Evolutionary conservation across 352 stramenopile genomes (phyloP).

Genomic region (Phytophthora citrophthora): DNA sequence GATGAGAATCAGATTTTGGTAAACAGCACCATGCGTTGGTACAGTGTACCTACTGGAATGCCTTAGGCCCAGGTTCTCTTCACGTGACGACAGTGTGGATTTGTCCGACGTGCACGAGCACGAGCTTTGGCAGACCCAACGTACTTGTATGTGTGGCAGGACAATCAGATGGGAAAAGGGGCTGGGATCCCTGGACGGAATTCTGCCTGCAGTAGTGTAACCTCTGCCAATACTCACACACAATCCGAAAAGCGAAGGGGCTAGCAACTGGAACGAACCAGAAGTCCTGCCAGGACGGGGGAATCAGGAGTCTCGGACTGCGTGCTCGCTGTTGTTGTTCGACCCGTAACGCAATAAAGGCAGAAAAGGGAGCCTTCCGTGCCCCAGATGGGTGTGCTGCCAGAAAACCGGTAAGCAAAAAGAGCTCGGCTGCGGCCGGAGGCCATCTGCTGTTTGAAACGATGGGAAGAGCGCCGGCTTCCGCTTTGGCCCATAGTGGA

Average conservation of each 20-base stretch:
- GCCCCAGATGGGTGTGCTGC: constrained; percentile 6
- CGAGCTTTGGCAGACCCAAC: neutral
- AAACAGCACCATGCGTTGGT: too few species aligned
- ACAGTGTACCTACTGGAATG: neutral
- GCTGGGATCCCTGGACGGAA: constrained; percentile 3
- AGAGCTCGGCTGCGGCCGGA: neutral
- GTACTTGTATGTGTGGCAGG: constrained; percentile 1
- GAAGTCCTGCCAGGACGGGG: neutral
- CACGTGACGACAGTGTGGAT: neutral
- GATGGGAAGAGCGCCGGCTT: constrained; percentile 14
- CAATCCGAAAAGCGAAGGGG: neutral
- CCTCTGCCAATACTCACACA: constrained; percentile 3
- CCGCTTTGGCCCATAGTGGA: neutral
- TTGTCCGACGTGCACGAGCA: constrained; percentile 13
- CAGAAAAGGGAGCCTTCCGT: constrained; percentile 20
- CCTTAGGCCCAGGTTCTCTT: neutral
- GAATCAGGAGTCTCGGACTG: constrained; percentile 9
- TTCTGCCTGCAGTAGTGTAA: constrained; percentile 9
- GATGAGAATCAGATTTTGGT: too few species aligned
- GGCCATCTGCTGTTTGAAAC: constrained; percentile 13
- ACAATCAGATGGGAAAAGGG: constrained; percentile 19
- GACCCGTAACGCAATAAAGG: constrained; percentile 17
- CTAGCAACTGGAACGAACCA: neutral
- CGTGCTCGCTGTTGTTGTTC: constrained; percentile 12
- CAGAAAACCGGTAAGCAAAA: constrained; percentile 11